Conservation (phyloP, 805 yeast genomes). For the Blastobotrys robertii region DNA sequence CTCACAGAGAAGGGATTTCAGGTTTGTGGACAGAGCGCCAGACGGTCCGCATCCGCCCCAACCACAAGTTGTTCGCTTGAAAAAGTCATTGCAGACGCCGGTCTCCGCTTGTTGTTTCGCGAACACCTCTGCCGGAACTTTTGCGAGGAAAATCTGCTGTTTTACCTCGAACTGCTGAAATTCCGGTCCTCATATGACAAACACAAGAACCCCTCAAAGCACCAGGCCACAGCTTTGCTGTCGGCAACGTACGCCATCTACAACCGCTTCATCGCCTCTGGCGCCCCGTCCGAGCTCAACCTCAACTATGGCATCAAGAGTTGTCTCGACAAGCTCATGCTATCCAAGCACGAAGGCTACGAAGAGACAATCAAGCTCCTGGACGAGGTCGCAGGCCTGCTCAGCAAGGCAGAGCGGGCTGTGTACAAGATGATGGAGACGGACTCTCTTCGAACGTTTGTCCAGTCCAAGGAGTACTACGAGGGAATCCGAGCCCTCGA, state of each 20-base stretch:
- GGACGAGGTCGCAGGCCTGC: constrained; percentile 1
- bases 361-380: constrained; percentile 1
- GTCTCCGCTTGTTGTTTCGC: constrained; percentile 56
- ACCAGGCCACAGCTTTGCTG: constrained; percentile 44
- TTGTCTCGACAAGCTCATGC: background rate
- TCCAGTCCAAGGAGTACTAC: constrained; percentile 28
- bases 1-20: constrained; percentile 7
- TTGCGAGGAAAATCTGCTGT: constrained; percentile 72
- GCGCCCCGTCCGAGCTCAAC: constrained; percentile 63
- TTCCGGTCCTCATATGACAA: constrained; percentile 21
- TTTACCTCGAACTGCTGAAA: constrained; percentile 48
- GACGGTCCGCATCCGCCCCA: background rate
- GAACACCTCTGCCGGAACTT: constrained; percentile 52
- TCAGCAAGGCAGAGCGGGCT: constrained; percentile 39
- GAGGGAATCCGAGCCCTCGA: no score
- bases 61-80: constrained; percentile 20
- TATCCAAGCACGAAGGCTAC: background rate
- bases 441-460: constrained; percentile 67
- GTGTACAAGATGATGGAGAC: constrained; percentile 54
- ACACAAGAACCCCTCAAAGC: constrained; percentile 2
- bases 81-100: constrained; percentile 60
- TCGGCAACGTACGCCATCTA: constrained; percentile 56
- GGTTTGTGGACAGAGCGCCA: constrained; percentile 4
- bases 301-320: constrained; percentile 41
- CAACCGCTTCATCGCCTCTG: constrained; percentile 52